Percentiles rank a stretch among this genome's conserved stretches.
These are phyloP conservation scores for Pseudogymnoascus sp. DNA, from an alignment of 2,329 filamentous ascomycete species.

Conservation along the genomic window DNA sequence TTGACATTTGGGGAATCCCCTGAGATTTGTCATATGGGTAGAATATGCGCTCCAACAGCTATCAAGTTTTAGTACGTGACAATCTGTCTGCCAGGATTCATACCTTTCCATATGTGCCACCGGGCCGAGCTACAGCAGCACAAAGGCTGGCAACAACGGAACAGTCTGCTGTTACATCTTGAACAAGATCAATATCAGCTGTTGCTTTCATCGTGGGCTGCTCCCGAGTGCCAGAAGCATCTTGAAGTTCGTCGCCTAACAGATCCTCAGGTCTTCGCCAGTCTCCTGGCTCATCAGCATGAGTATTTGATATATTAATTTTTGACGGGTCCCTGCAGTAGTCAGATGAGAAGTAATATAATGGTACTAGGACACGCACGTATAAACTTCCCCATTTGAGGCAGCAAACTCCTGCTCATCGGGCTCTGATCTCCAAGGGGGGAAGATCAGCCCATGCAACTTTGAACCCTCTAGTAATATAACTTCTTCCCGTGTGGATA, in stretches of 20 bases:
- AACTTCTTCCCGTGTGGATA: constrained; percentile 64
- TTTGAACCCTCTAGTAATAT: constrained; percentile 70
- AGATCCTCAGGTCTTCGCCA: constrained; percentile 75
- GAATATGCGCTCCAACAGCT: constrained; percentile 66
- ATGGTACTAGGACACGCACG: constrained; percentile 41
- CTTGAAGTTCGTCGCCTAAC: constrained; percentile 28
- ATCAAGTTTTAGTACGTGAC: constrained; percentile 10
- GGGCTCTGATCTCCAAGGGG: constrained; percentile 69
- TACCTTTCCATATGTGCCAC: constrained; percentile 62
- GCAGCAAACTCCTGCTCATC: constrained; percentile 51
- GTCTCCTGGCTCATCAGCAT: constrained; percentile 66
- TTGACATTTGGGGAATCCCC: constrained; percentile 54
- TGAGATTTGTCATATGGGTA: constrained; percentile 62
- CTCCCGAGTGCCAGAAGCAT: constrained; percentile 23
- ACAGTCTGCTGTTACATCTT: constrained; percentile 93
- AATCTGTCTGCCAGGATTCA: constrained; percentile 14
- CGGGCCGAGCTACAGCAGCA: constrained; percentile 63
- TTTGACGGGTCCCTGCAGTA: constrained; percentile 55
- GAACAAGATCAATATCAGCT: constrained; percentile 70
- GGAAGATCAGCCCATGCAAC: constrained; percentile 76
- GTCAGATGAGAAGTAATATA: constrained; percentile 17
- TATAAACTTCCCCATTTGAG: constrained; percentile 45
- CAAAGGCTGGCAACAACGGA: constrained; percentile 95
- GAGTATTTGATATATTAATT: constrained; percentile 65
- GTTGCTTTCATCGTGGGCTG: constrained; percentile 47